phyloP scores from a whole-genome alignment of 257 asterid species.

The Solanum okadae region DNA sequence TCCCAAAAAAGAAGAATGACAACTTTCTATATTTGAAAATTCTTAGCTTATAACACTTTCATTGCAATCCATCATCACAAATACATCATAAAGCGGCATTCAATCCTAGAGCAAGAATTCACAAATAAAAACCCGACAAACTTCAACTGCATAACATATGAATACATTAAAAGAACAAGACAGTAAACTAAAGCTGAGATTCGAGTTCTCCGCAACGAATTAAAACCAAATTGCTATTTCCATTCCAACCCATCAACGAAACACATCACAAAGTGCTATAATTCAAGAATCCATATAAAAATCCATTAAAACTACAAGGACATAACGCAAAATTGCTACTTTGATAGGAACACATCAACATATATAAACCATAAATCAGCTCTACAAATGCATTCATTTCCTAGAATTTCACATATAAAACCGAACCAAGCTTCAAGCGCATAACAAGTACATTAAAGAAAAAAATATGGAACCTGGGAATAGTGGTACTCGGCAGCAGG shows the following conservation, averaged over 20 bases:
- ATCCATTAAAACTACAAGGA: neutral
- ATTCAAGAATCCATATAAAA: neutral
- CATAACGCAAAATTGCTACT: neutral
- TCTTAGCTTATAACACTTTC: neutral
- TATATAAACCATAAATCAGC: neutral
- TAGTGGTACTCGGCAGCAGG: slow-evolving; percentile 58
- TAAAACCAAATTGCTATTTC: neutral
- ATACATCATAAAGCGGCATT: neutral
- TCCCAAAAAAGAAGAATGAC: neutral
- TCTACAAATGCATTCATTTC: neutral
- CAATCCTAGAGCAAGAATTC: neutral
- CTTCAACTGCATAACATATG: neutral
- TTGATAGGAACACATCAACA: neutral
- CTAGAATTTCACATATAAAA: neutral
- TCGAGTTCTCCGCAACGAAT: neutral
- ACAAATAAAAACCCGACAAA: neutral
- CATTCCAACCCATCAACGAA: neutral
- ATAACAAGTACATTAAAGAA: neutral
- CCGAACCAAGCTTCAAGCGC: neutral
- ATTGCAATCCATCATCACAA: neutral
- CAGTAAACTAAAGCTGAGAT: neutral
- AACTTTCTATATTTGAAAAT: neutral
- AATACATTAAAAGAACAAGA: neutral
- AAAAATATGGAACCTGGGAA: slow-evolving; percentile 34
- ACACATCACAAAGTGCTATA: neutral